Base-by-base conservation (phyloP, 371 early-diverging fungal species). In the Dinochytrium kinnereticum region DNA sequence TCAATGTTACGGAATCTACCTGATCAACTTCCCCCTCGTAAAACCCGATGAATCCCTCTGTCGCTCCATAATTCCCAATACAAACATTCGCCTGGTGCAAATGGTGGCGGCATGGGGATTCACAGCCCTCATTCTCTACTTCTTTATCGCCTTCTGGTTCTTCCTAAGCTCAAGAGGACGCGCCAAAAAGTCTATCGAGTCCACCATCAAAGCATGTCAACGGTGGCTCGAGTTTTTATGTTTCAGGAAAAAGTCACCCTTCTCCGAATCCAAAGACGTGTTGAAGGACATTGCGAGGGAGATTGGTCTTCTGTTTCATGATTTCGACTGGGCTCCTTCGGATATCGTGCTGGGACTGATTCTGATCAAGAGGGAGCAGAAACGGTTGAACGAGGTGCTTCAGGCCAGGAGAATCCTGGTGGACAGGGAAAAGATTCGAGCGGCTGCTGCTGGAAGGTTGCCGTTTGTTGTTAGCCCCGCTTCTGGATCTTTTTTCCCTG, bases 311-410 rank as follows among this genome's bases (percentile, higher is more conserved):
- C 71, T 49, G 39, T 77, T 81, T 37, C 71, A 78, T 31, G 83
- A 81, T 53, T 70, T 83, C 39, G 83, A 83, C 51, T 83, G 83
- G 83, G 76, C 83, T 15, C 76, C 81, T 2, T 74, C 81, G 2
- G 83, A 83, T 61, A 71, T 83, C 26, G 76, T 74, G n/a, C 76
- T 80, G 28, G 83, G 81, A 2, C 70, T 83, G 39, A 80, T 81
- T 34, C 74, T 83, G 28, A 70, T 83, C 33, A 83, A 83, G 69
- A 67, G 81, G 26, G 81, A 83, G 70, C 83, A 83, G 68, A 82
- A 82, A 65, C 55, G 70, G 15, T 59, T 76, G 33, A 71, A 67
- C 31, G 80, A 78, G 61, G 75, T 76, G 40, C 40, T 55, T 1
- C 76, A 76, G 64, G 73, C 74, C 21, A 65, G 74, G 26, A 51